Base-by-base conservation (phyloP, 1,284 basidiomycete genomes). In the Schizophyllum amplum region DNA sequence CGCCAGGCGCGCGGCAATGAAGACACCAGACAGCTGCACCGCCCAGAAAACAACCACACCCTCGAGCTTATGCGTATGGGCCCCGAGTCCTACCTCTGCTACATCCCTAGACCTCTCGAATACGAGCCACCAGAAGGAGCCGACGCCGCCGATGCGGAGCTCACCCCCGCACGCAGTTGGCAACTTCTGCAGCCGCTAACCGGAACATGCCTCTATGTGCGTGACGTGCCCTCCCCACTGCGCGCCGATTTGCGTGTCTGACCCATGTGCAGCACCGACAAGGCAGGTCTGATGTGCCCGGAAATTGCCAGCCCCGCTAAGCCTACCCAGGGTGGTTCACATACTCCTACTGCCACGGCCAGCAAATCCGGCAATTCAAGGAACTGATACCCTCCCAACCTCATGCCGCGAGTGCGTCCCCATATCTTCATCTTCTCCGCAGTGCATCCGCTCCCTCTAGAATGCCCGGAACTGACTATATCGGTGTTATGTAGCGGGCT, bases 321-420 rank as follows among this genome's bases (percentile, higher is more conserved):
- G 33, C 33, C 17, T 42, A 42, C 33, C 33, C 33, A 42, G 81
- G 86, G 47, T 98, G 94, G 94, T 97, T 96, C 75, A 97, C 94
- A 48, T 97, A 96, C 72, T 87, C 91, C 59, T 96, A 96, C 72
- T 96, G 94, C 75, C 93, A 94, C 72, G 89, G 91, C 72, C 80
- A 84, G 59, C 84, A 92, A 72, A 89, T 94, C 60, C 84, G 92
- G 57, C 93, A 96, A 72, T 96, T 96, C 75, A 87, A 87, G 67
- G 90, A 92, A 72, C 75, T 75, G 54, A 66, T 70, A 58, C 72
- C 74, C 61, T 66, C 80, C 55, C 83, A 84, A 62, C 76, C 83
- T 55, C 82, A 84, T 63, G 75, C 79, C 62, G 74, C 83, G 71
- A 86, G 87, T 86, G 72, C 74, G 69, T 66, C 20, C 24, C 52